Conservation (phyloP, 257 asterid genomes). For the Solanum bukasovii region DNA sequence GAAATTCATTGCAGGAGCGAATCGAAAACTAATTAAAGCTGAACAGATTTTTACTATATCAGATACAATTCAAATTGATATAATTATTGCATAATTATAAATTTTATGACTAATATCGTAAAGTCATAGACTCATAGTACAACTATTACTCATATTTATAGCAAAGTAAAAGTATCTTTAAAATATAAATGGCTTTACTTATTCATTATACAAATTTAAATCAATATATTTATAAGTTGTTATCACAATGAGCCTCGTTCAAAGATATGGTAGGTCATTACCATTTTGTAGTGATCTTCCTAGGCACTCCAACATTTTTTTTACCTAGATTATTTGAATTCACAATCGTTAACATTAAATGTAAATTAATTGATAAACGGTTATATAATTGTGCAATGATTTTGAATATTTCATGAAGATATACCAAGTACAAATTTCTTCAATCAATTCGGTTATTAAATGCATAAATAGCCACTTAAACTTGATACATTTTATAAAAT, state of each 20-base stretch:
- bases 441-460: neutral
- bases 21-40: neutral
- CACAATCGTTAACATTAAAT: no score
- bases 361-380: no score
- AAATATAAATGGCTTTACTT: no score
- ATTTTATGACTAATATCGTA: neutral
- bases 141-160: neutral
- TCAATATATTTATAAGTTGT: neutral
- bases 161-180: neutral
- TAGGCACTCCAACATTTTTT: neutral
- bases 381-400: neutral
- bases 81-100: neutral
- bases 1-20: neutral
- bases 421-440: neutral
- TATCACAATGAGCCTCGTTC: neutral
- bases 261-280: neutral
- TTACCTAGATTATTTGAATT: no score
- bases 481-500: neutral
- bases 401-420: neutral
- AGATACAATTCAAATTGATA: no score
- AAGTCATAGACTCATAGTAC: neutral
- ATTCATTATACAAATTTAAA: no score
- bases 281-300: neutral
- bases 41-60: rapidly evolving
- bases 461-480: neutral